Evolutionary conservation across 2,329 filamentous ascomycete species (phyloP).

Genomic region (Cryphonectria naterciae): DNA sequence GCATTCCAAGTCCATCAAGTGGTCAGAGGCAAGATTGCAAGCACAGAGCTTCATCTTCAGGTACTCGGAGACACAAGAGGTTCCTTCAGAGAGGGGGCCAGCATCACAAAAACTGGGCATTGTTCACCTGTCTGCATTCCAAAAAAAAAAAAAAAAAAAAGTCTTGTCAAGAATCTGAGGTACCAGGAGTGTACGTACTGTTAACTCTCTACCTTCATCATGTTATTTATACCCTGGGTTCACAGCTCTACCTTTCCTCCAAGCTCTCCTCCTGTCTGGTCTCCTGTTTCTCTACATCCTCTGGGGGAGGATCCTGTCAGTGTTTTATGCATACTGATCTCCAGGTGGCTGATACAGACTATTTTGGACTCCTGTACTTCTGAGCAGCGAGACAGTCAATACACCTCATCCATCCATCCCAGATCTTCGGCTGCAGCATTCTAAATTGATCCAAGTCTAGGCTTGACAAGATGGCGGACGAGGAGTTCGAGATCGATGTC

Average conservation of each 20-base stretch:
- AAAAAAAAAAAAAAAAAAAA: slow-evolving; percentile 7
- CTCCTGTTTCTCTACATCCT: slow-evolving; percentile 25
- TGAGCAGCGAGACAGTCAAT: slow-evolving; percentile 39
- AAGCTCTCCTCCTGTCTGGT: slow-evolving; percentile 21
- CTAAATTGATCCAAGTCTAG: slow-evolving; percentile 23
- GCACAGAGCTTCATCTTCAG: slow-evolving; percentile 69
- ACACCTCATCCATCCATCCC: slow-evolving; percentile 35
- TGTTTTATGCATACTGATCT: slow-evolving; percentile 31
- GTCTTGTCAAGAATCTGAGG: slow-evolving; percentile 37
- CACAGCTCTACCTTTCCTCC: slow-evolving; percentile 32
- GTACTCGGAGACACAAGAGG: slow-evolving; percentile 14
- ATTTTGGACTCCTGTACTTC: slow-evolving; percentile 42
- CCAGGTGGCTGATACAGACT: slow-evolving; percentile 31
- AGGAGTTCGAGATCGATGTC: slow-evolving; percentile 74
- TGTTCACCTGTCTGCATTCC: slow-evolving; percentile 32
- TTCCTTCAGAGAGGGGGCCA: slow-evolving; percentile 10
- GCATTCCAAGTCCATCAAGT: slow-evolving; percentile 27
- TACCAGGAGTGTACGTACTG: slow-evolving; percentile 59
- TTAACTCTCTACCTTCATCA: slow-evolving; percentile 46
- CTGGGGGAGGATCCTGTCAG: background rate
- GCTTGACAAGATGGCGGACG: slow-evolving; percentile 62
- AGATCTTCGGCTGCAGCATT: slow-evolving; percentile 20
- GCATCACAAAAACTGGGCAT: slow-evolving; percentile 29
- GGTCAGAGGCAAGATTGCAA: slow-evolving; percentile 47
- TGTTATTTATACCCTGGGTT: slow-evolving; percentile 38